Base-by-base conservation (phyloP, 805 yeast genomes). In the Lipomyces chichibuensis region DNA sequence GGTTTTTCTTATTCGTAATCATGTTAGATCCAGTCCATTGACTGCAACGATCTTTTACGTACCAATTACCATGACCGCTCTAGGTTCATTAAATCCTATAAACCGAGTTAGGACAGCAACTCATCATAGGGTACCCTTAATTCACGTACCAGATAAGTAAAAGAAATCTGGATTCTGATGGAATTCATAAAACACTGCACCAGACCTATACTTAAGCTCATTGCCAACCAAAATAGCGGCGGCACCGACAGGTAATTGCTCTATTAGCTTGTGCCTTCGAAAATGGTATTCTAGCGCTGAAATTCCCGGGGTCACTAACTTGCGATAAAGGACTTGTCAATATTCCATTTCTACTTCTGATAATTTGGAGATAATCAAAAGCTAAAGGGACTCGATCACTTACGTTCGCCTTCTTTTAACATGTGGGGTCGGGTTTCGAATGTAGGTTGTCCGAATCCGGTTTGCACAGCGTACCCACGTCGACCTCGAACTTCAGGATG, bases 111-210 rank as follows among this genome's bases (percentile, higher is more conserved):
- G 53, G 23, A 49, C n/a, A 23, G 11, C 53, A 23, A 20, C 49
- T 32, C n/a, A 46, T 29, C 29, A 52, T 61, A 6, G 20, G 5
- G 32, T 29, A 4, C 32, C 32, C 6, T 1, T 29, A 43, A n/a
- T 33, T 29, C 13, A 84, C 91, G 96, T 92, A 2, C 98, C 98
- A 1, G 96, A 89, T 67, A 94, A 78, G 76, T 94, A 94, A 78
- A 80, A 93, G 25, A 95, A 81, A 75, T 95, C 92, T 63, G 90
- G 94, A 75, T 93, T 89, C 79, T 95, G 99, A 75, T 94, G 96
- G 75, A 95, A 95, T 51, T 90, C 89, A 75, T 93, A 88, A 74
- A 95, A 95, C 0, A 94, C 98, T 9, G 94, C 86, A 0, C 97
- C 97, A 0, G 97, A 88, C 9, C 97, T 91, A 77, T 82, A 92